Evolutionary conservation across 306 rosid species (phyloP).

Genomic region (Lupinus albus): DNA sequence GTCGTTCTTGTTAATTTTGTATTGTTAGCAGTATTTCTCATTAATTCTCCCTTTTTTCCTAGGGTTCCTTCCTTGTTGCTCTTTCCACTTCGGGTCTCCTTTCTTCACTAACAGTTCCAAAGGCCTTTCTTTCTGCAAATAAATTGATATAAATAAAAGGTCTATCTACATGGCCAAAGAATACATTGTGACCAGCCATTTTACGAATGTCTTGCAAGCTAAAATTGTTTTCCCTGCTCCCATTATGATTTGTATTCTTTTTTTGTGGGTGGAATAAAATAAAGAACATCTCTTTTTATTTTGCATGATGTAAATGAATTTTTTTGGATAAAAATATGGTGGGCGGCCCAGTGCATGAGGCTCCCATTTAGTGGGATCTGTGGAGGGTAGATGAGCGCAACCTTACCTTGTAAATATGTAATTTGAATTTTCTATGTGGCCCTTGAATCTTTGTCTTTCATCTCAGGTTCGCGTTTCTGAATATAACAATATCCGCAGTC

Average conservation of each 20-base stretch:
- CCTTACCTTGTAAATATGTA: too few relatives aligned
- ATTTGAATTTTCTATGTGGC: neutral
- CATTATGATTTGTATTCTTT: neutral
- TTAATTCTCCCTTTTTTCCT: neutral
- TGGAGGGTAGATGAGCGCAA: too few relatives aligned
- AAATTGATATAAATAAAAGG: neutral
- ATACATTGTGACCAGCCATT: constrained; percentile 21
- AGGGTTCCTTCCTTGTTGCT: constrained; percentile 8
- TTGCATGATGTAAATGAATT: neutral
- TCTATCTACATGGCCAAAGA: constrained; percentile 1
- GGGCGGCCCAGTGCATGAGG: too few relatives aligned
- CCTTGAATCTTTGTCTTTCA: constrained; percentile 20
- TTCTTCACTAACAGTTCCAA: constrained; percentile 3
- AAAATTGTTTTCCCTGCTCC: neutral
- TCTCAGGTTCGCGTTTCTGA: constrained; percentile 78
- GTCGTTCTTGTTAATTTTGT: neutral
- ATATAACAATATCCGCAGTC: constrained; percentile 76
- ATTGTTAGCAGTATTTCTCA: neutral
- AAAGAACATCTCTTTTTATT: constrained; percentile 31
- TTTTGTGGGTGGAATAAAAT: constrained; percentile 17
- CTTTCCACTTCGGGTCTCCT: constrained; percentile 23
- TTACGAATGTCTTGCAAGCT: constrained; percentile 25
- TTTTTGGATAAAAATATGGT: neutral
- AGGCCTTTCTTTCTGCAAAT: constrained; percentile 1
- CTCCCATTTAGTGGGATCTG: too few relatives aligned